These are phyloP conservation scores for Medicago lupulina DNA, from an alignment of 306 rosid genomes.

Conservation along the genomic window DNA sequence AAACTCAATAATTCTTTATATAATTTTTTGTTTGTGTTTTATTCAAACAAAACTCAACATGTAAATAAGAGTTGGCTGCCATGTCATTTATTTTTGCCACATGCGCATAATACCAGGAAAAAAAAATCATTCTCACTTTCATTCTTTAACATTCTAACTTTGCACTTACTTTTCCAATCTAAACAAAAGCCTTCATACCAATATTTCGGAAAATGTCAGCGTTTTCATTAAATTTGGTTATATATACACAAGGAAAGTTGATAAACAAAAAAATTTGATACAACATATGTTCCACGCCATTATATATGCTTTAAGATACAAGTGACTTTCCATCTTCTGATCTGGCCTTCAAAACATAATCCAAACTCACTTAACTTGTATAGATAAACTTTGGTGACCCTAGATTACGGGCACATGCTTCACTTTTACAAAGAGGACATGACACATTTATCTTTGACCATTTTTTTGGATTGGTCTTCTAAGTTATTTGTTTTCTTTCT, in stretches of 20 bases:
- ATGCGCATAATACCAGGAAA: background rate
- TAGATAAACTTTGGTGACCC: background rate
- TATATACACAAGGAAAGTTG: background rate
- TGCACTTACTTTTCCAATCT: background rate
- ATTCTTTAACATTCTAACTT: background rate
- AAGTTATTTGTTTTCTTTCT: no score
- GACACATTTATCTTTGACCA: conserved; percentile 82
- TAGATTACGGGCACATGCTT: conserved; percentile 44
- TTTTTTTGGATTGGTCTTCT: background rate
- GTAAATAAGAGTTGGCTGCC: background rate
- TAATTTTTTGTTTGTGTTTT: background rate
- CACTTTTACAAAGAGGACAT: conserved; percentile 76
- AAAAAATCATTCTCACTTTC: no score
- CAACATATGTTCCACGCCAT: background rate
- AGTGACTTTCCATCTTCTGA: background rate
- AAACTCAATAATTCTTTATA: background rate
- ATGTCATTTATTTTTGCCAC: background rate
- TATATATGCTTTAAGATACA: no score
- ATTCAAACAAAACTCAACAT: background rate
- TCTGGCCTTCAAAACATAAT: background rate
- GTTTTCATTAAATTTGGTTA: background rate
- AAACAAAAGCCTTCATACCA: background rate
- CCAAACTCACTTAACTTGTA: background rate
- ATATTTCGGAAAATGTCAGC: background rate
- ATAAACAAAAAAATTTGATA: background rate